A percentile compares a stretch with the other conserved stretches of the same genome.
phyloP scores from a whole-genome alignment of 192 early-diverging fungal species.

The Coemansia nantahalensis region DNA sequence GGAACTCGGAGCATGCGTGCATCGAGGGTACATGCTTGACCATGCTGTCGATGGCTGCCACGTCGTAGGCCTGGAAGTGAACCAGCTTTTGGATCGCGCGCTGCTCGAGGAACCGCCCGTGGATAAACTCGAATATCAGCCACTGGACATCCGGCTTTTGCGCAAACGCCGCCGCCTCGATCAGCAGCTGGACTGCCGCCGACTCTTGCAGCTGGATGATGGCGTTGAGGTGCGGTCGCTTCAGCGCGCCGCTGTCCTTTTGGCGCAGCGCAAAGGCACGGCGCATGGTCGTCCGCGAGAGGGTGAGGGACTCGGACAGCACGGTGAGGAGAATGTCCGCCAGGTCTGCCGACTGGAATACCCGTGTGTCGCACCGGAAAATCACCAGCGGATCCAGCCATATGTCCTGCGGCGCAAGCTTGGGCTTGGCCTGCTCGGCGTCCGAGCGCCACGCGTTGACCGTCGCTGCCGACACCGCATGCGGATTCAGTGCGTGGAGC shows the following conservation, averaged over 20 bases:
- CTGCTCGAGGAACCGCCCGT: slow-evolving; percentile 61
- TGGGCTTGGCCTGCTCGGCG: slow-evolving; percentile 27
- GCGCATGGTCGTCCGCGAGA: slow-evolving; percentile 47
- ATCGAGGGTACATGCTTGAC: slow-evolving; percentile 65
- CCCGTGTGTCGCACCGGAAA: slow-evolving; percentile 54
- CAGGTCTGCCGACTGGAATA: slow-evolving; percentile 54
- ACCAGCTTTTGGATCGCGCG: slow-evolving; percentile 55
- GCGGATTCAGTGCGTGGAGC: slow-evolving; percentile 35
- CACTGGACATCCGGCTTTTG: slow-evolving; percentile 11
- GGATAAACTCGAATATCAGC: slow-evolving; percentile 58
- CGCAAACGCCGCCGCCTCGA: slow-evolving; percentile 36
- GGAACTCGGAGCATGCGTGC: slow-evolving; percentile 58
- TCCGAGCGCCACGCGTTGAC: slow-evolving; percentile 32
- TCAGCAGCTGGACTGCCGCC: slow-evolving; percentile 54
- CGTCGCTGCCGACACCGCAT: slow-evolving; percentile 30
- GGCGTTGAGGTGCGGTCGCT: slow-evolving; percentile 46
- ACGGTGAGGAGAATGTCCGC: slow-evolving; percentile 34
- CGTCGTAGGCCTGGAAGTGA: slow-evolving; percentile 63
- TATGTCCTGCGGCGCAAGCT: slow-evolving; percentile 40
- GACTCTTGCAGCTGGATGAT: slow-evolving; percentile 59
- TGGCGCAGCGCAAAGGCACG: slow-evolving; percentile 40
- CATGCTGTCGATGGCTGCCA: slow-evolving; percentile 51
- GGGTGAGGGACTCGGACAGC: slow-evolving; percentile 43
- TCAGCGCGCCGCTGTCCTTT: slow-evolving; percentile 12
- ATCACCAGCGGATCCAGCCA: slow-evolving; percentile 59